Evolutionary conservation across 2,329 filamentous ascomycete genomes (phyloP).

Genomic region (Capronia americana): DNA sequence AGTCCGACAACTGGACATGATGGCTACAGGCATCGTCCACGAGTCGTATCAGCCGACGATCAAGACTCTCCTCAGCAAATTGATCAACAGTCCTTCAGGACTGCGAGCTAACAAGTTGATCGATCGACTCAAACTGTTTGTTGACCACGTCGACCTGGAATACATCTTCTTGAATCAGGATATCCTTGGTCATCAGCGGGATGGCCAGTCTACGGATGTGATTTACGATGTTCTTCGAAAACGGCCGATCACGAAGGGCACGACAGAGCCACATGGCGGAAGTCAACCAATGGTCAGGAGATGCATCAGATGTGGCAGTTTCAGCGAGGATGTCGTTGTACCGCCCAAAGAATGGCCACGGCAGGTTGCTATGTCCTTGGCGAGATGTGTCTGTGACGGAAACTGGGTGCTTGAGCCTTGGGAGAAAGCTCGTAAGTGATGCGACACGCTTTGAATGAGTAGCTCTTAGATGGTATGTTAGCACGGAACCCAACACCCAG

Average conservation of each 20-base stretch:
- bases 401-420: slow-evolving; percentile 36
- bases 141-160: slow-evolving; percentile 31
- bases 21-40: slow-evolving; percentile 36
- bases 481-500: background rate
- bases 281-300: slow-evolving; percentile 32
- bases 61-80: slow-evolving; percentile 70
- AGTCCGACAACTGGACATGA: slow-evolving; percentile 38
- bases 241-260: slow-evolving; percentile 30
- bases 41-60: slow-evolving; percentile 51
- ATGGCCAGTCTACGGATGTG: slow-evolving; percentile 9
- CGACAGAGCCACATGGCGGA: slow-evolving; percentile 21
- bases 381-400: slow-evolving; percentile 41
- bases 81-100: slow-evolving; percentile 70
- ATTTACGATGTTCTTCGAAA: slow-evolving; percentile 39
- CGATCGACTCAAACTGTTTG: slow-evolving; percentile 68
- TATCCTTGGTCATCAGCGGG: slow-evolving; percentile 28
- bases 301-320: slow-evolving; percentile 40
- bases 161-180: slow-evolving; percentile 60
- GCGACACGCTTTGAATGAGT: background rate
- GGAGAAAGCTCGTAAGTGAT: slow-evolving; percentile 18
- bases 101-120: slow-evolving; percentile 65
- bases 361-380: slow-evolving; percentile 30
- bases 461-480: background rate
- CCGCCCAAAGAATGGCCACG: slow-evolving; percentile 33
- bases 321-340: slow-evolving; percentile 37